Conservation (phyloP, 192 early-diverging fungal species). For the Backusella parvicylindrica region DNA sequence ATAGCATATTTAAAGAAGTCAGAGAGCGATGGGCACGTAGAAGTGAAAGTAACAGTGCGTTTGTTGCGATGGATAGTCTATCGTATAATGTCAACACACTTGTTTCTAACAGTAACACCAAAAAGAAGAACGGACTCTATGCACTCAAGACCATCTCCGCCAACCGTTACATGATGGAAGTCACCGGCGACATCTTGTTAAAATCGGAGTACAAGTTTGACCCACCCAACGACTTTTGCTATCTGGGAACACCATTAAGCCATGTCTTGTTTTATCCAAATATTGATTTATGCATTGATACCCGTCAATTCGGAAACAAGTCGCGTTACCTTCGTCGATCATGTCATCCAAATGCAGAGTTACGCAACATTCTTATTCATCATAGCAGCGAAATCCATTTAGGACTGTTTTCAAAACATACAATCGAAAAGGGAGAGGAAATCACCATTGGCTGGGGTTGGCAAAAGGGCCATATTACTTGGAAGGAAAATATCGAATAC, state of each 20-base stretch:
- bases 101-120: conserved; percentile 4
- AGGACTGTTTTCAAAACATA: conserved; percentile 60
- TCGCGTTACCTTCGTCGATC: conserved; percentile 64
- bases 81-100: neutral
- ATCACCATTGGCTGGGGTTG: conserved; percentile 73
- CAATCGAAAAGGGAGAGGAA: conserved; percentile 59
- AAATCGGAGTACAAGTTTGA: conserved; percentile 65
- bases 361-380: conserved; percentile 56
- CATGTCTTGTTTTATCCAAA: conserved; percentile 65
- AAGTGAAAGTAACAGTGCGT: neutral
- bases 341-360: conserved; percentile 62
- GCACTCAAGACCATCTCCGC: conserved; percentile 52
- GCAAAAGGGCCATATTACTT: conserved; percentile 47
- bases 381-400: conserved; percentile 53
- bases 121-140: conserved; percentile 54
- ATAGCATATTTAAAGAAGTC: conserved; percentile 15
- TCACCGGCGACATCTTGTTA: conserved; percentile 68
- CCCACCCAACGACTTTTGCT: conserved; percentile 61
- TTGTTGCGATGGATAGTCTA: conserved; percentile 2
- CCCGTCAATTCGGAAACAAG: conserved; percentile 64
- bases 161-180: conserved; percentile 67
- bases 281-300: conserved; percentile 67
- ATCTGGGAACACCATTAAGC: conserved; percentile 59
- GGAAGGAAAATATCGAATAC: conserved; percentile 23
- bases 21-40: conserved; percentile 9